Evolutionary conservation across 768 basidiomycete species (phyloP).

Genomic region (Xerocomus brunneocitrinus): DNA sequence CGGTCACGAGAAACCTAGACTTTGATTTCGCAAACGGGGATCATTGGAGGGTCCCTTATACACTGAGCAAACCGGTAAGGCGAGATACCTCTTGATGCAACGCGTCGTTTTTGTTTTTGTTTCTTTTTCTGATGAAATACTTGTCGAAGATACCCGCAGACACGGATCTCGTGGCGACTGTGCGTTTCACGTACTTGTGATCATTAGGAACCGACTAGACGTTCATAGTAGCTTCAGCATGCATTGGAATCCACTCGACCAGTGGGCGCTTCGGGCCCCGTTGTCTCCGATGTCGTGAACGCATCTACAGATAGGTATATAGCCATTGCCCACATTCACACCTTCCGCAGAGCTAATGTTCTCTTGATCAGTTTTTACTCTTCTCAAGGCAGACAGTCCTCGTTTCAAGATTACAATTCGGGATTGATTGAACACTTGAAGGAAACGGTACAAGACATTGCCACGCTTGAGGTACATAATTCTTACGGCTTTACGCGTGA

Average conservation of each 20-base stretch:
- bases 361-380: slow-evolving; percentile 64
- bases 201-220: slow-evolving; percentile 3
- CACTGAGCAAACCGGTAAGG: slow-evolving; percentile 60
- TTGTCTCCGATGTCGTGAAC: slow-evolving; percentile 50
- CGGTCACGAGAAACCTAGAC: slow-evolving; percentile 70
- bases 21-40: slow-evolving; percentile 59
- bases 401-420: slow-evolving; percentile 71
- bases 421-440: slow-evolving; percentile 56
- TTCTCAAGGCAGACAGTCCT: slow-evolving; percentile 78
- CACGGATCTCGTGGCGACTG: slow-evolving; percentile 44
- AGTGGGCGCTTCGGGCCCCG: slow-evolving; percentile 27
- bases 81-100: background rate
- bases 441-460: slow-evolving; percentile 45
- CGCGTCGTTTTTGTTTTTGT: background rate
- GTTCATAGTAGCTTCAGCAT: slow-evolving; percentile 39
- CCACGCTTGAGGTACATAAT: slow-evolving; percentile 61
- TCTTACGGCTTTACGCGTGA: background rate
- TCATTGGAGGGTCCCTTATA: slow-evolving; percentile 45
- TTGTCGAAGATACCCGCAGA: slow-evolving; percentile 55
- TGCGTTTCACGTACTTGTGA: slow-evolving; percentile 27
- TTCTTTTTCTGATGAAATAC: background rate
- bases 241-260: slow-evolving; percentile 46
- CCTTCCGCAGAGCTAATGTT: slow-evolving; percentile 6
- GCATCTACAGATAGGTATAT: slow-evolving; percentile 78
- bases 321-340: background rate